Base-by-base conservation (phyloP, 148 eudicot genomes). In the Heliosperma pusillum region DNA sequence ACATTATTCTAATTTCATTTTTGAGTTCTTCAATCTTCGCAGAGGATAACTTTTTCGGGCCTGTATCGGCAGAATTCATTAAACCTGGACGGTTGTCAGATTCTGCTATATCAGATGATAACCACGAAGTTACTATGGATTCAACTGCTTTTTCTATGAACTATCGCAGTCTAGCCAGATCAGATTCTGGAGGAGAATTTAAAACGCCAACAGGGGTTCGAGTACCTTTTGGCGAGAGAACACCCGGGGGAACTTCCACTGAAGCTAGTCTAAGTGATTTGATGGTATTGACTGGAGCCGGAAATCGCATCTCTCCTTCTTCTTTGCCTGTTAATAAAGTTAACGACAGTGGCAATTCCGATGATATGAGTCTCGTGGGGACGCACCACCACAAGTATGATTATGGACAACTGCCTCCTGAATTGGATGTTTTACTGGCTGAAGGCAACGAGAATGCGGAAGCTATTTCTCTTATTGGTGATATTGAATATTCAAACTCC, bases 81-180 rank as follows among this genome's bases (percentile, higher is more conserved):
- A 87, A 83, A 80, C 86, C 88, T 70, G 88, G 93, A 65, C 78
- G 87, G 57, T 72, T 90, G 50, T 92, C 94, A 60, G 91, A 87
- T 75, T 95, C 98, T 66, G 97, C 85, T 45, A 82, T 82, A 67
- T 90, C 88, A 20, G 93, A 95, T 80, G 94, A 84, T 19, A 79
- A 83, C 78, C 97, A 88, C 83, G 99, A 95, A 71, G 77, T 92
- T 50, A 95, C 99, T 1, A 89, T 95, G 99, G 99, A 95, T 87
- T 95, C 99, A 76, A 86, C 97, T 10, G 89, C 97, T 61, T 95
- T 95, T 69, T 92, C 99, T 70, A 89, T 90, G 93, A 96, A 95
- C 80, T 95, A 80, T 72, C 97, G 87, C 69, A 92, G 99, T 80
- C 84, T 95, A 25, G 97, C 91, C 58, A 85, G 80, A 76, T 90